phyloP scores from a whole-genome alignment of 257 asterid species.

The Eustoma russellianum region DNA sequence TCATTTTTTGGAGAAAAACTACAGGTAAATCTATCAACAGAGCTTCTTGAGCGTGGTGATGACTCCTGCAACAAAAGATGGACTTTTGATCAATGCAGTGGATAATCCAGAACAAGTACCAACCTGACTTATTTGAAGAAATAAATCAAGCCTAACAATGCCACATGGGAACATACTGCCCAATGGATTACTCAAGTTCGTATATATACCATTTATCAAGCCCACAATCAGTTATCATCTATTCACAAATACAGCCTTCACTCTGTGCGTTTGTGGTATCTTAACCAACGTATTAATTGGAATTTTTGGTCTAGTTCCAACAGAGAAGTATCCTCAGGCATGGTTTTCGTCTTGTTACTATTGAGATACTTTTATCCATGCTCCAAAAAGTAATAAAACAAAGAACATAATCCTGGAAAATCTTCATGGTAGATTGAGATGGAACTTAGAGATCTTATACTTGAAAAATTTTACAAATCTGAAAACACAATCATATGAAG shows the following conservation, averaged over 20 bases:
- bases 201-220: not conserved
- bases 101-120: not conserved
- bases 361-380: not conserved
- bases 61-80: constrained; percentile 20
- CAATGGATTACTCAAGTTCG: not conserved
- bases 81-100: not conserved
- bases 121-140: not conserved
- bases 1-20: constrained; percentile 26
- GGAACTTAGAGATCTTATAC: too few relatives aligned
- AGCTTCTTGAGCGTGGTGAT: constrained; percentile 10
- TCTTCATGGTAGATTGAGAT: too few relatives aligned
- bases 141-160: not conserved
- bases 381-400: not conserved
- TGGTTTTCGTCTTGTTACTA: too few relatives aligned
- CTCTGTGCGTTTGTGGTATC: not conserved
- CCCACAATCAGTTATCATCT: not conserved
- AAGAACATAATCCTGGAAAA: too few relatives aligned
- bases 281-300: not conserved
- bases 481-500: too few relatives aligned
- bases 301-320: not conserved
- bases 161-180: not conserved
- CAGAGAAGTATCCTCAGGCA: not conserved
- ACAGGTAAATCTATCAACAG: constrained; percentile 12
- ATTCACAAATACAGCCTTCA: not conserved
- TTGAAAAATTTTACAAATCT: too few relatives aligned